Evolutionary conservation across 148 eudicot species (phyloP).

Genomic region (Dianthus caryophyllus): DNA sequence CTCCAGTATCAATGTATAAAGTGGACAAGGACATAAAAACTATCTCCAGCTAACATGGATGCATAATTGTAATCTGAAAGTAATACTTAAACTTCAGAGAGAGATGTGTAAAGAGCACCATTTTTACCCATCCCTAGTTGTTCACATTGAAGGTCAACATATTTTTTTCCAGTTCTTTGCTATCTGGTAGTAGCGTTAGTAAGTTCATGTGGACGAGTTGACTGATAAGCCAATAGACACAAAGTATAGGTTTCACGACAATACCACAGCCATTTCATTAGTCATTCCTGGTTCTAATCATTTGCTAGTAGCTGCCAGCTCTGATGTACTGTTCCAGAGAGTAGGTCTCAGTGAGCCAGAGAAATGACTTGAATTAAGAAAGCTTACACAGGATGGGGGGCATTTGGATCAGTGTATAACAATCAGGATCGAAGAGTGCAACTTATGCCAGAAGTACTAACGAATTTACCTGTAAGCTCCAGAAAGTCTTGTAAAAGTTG

Average conservation of each 20-base stretch:
- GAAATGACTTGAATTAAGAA: not conserved
- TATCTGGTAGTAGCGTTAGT: not conserved
- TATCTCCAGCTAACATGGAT: not conserved
- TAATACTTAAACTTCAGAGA: not conserved
- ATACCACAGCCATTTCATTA: not conserved
- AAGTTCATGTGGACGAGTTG: not conserved
- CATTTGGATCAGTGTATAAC: not conserved
- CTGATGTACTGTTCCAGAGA: not conserved
- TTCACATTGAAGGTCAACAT: not conserved
- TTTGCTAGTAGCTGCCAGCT: slow-evolving; percentile 10
- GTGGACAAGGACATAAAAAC: not conserved
- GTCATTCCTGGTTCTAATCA: slow-evolving; percentile 2
- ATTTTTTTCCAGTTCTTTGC: not conserved
- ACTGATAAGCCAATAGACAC: not conserved
- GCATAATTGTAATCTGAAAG: not conserved
- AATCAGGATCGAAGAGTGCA: not conserved
- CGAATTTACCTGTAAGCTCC: slow-evolving; percentile 88
- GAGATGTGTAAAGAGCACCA: not conserved
- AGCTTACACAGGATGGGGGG: not conserved
- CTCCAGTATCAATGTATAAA: not conserved
- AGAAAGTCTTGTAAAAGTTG: slow-evolving; percentile 98
- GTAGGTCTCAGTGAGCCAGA: not conserved
- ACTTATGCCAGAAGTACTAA: slow-evolving; percentile 10
- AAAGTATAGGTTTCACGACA: slow-evolving; percentile 3
- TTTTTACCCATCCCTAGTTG: not conserved